phyloP scores from a whole-genome alignment of 1,284 basidiomycete species.

The Taiwanofungus camphoratus region DNA sequence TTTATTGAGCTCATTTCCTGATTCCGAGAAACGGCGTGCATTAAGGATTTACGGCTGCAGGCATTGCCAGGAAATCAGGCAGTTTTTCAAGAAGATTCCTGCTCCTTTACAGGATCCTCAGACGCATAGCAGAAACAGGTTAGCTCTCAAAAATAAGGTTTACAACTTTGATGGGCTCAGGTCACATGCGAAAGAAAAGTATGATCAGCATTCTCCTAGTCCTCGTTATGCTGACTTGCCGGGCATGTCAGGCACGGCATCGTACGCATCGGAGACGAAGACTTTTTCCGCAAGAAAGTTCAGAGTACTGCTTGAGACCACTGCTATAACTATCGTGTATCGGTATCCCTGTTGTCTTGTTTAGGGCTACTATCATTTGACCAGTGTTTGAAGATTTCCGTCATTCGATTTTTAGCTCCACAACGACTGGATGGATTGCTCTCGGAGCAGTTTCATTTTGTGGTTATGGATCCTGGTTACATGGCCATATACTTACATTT shows the following conservation, averaged over 20 bases:
- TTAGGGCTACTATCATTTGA: too few relatives aligned
- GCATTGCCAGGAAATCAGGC: slow-evolving; percentile 34
- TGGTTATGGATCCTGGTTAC: too few relatives aligned
- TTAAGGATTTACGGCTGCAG: slow-evolving; percentile 45
- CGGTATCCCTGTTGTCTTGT: too few relatives aligned
- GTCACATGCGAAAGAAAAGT: slow-evolving; percentile 58
- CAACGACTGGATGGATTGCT: too few relatives aligned
- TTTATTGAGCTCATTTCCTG: slow-evolving; percentile 23
- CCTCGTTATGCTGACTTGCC: slow-evolving; percentile 1
- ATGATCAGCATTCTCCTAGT: slow-evolving; percentile 19
- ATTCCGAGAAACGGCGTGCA: slow-evolving; percentile 25
- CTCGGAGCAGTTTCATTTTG: too few relatives aligned
- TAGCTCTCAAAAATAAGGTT: slow-evolving; percentile 14
- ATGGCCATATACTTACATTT: too few relatives aligned
- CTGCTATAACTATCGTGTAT: too few relatives aligned
- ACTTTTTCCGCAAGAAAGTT: slow-evolving; percentile 24
- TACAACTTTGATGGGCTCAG: slow-evolving; percentile 50
- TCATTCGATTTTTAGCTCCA: too few relatives aligned
- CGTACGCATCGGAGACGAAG: slow-evolving; percentile 28
- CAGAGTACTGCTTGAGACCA: too few relatives aligned
- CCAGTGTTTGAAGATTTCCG: too few relatives aligned
- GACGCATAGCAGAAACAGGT: neutral
- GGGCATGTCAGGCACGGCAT: slow-evolving; percentile 26
- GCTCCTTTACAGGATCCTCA: neutral
- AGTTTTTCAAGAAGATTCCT: neutral